Base-by-base conservation (phyloP, 805 yeast genomes). In the Zygoascus tannicola region DNA sequence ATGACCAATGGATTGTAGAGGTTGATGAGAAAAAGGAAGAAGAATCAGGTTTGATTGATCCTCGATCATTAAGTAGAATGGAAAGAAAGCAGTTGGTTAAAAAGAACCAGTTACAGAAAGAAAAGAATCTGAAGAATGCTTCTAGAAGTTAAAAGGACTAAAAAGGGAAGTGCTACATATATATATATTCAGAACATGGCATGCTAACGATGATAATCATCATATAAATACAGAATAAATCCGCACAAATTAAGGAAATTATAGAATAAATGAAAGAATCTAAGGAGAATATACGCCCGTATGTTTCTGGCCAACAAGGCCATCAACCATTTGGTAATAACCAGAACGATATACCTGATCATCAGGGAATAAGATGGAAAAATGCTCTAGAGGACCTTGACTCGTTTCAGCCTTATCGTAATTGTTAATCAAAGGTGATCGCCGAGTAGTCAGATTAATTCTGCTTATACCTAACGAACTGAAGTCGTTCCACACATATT, bases 1-100 rank as follows among this genome's bases (percentile, higher is more conserved):
- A 90, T 57, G 68, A 74, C 57, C 97, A 92, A 65, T 92, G 98
- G 98, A 72, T 86, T 59, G 97, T 90, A 46, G 99, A 92, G 67
- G 84, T 90, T 48, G 85, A 85, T 47, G 94, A 84, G 43, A 70
- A 76, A 32, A 70, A 64, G 28, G 71, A 74, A 47, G 47, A 51
- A 21, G 50, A 48, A 22, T 45, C 43, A 5, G 54, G 47, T 30
- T 68, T 85, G 54, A 69, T 85, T 37, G 97, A 88, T 62, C 97
- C 97, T 53, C 79, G 97, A 69, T 71, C 81, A 23, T 71, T 90
- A 62, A 67, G 65, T 48, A 79, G 97, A 67, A 76, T 75, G 43
- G 95, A 86, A 58, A 81, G 97, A 67, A 84, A 83, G 76, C 75
- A 70, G 57, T 73, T 87, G 56, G 73, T 90, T 41, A 86, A 85